phyloP scores from a whole-genome alignment of 331 rosid species.

The Rosa hybrid region DNA sequence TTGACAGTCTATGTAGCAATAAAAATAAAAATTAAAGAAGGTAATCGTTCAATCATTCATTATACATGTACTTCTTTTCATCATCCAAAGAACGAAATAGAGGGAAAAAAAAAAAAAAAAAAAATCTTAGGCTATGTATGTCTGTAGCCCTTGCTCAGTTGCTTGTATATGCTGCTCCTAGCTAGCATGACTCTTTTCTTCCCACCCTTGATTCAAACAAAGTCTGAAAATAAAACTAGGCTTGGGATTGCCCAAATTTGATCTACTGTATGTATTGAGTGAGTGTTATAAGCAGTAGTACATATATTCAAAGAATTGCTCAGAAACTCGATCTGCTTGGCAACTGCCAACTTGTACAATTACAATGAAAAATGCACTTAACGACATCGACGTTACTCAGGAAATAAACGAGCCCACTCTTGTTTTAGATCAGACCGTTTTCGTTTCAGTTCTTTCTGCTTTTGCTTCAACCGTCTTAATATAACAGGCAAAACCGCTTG shows the following conservation, averaged over 20 bases:
- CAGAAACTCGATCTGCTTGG: neutral
- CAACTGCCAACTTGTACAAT: neutral
- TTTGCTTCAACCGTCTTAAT: conserved; percentile 76
- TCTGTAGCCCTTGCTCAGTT: too few relatives aligned
- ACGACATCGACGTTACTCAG: neutral
- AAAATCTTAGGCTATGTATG: too few relatives aligned
- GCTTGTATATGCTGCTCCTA: too few relatives aligned
- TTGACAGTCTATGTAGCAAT: too few relatives aligned
- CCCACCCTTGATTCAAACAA: neutral
- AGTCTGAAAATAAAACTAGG: neutral
- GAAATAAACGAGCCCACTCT: conserved; percentile 60
- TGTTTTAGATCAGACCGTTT: conserved; percentile 54
- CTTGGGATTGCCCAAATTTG: neutral
- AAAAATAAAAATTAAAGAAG: too few relatives aligned
- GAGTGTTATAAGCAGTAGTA: neutral
- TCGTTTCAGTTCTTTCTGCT: conserved; percentile 77
- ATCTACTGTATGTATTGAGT: neutral
- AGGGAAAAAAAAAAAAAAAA: too few relatives aligned
- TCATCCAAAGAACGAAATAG: too few relatives aligned
- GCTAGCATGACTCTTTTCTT: too few relatives aligned
- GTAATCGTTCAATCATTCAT: too few relatives aligned
- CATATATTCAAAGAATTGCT: neutral
- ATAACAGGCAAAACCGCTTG: conserved; percentile 76
- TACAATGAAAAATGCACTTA: neutral
- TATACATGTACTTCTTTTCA: too few relatives aligned